Conservation (phyloP, 768 basidiomycete genomes). For the Termitomyces sp. region DNA sequence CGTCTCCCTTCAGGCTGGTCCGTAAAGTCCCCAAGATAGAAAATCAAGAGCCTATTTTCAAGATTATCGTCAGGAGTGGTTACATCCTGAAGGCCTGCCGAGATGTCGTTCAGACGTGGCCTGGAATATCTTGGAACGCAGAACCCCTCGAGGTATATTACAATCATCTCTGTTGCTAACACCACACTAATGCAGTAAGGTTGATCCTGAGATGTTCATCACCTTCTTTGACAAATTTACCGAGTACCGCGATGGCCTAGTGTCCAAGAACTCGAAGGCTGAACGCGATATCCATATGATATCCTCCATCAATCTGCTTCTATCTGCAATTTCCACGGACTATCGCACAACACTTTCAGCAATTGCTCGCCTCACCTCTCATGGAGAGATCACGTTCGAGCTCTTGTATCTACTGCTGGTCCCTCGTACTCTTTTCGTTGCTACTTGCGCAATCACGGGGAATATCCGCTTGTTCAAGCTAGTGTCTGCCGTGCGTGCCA, state of each 20-base stretch:
- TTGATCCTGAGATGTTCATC: constrained; percentile 53
- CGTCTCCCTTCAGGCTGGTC: constrained; percentile 35
- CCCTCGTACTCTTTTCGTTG: constrained; percentile 45
- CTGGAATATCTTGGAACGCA: constrained; percentile 57
- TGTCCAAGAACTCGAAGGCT: constrained; percentile 28
- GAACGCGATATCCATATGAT: constrained; percentile 37
- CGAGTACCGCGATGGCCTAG: constrained; percentile 35
- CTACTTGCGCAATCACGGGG: constrained; percentile 47
- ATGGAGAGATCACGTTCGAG: constrained; percentile 54
- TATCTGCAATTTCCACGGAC: constrained; percentile 43
- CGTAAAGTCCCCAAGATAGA: constrained; percentile 41
- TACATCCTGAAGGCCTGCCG: constrained; percentile 53
- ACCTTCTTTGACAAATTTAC: constrained; percentile 44
- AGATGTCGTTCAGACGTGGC: constrained; percentile 52
- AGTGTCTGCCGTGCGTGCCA: constrained; percentile 29
- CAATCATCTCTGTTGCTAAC: neutral
- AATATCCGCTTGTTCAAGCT: constrained; percentile 47
- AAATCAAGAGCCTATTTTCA: constrained; percentile 37
- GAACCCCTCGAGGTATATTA: constrained; percentile 48
- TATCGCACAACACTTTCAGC: constrained; percentile 42
- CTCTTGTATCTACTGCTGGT: constrained; percentile 52
- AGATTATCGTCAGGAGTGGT: constrained; percentile 52
- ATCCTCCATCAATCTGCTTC: constrained; percentile 44
- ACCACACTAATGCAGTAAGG: constrained; percentile 21
- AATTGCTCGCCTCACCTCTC: constrained; percentile 41